Evolutionary conservation across 441 rosid species (phyloP).

Genomic region (Syzygium syzygioides): DNA sequence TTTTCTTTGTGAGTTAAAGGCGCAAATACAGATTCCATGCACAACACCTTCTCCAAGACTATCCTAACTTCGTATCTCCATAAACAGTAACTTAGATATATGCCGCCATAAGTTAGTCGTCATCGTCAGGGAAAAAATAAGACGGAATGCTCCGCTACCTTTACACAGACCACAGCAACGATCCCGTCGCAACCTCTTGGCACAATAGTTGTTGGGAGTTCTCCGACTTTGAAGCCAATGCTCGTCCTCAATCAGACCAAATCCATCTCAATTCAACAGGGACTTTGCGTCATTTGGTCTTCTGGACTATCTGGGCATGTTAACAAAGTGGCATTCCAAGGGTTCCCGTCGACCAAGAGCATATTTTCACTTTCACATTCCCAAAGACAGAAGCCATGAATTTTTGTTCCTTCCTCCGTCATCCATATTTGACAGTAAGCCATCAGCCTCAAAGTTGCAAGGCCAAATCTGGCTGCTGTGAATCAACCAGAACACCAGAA

Average conservation of each 20-base stretch:
- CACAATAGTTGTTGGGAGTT: background rate
- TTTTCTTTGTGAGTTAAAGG: background rate
- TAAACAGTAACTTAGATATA: background rate
- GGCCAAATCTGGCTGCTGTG: constrained; percentile 93
- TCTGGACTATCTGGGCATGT: background rate
- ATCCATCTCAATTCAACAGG: background rate
- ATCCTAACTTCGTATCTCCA: background rate
- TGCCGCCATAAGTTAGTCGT: background rate
- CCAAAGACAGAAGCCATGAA: background rate
- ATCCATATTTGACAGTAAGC: background rate
- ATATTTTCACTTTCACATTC: background rate
- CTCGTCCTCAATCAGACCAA: background rate
- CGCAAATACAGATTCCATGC: background rate
- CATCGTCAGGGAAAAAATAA: background rate
- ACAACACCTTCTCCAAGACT: background rate
- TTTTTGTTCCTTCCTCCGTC: background rate
- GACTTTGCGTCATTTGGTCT: background rate
- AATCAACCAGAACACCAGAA: constrained; percentile 61
- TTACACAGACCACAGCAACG: background rate
- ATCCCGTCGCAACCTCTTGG: background rate
- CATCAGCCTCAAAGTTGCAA: constrained; percentile 53
- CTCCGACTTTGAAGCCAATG: background rate
- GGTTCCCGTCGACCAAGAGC: background rate
- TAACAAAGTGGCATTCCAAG: background rate
- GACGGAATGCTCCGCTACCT: background rate